phyloP scores from a whole-genome alignment of 2,329 filamentous ascomycete genomes.

The Arachnomyces sp. region DNA sequence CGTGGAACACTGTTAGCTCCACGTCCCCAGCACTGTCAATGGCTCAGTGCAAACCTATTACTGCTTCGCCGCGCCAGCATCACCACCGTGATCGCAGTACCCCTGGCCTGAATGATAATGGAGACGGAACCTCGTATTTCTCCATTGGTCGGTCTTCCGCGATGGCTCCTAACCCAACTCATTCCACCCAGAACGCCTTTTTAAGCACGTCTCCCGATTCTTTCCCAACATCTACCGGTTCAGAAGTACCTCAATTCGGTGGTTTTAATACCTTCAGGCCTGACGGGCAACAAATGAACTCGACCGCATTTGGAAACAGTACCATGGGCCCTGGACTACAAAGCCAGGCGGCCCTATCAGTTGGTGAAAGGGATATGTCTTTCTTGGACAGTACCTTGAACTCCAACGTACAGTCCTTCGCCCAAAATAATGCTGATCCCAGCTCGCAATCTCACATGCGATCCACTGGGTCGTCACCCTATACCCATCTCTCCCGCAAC shows the following conservation, averaged over 20 bases:
- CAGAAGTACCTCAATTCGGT: slow-evolving; percentile 25
- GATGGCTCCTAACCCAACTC: slow-evolving; percentile 34
- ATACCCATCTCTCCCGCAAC: slow-evolving; percentile 28
- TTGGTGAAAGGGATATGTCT: slow-evolving; percentile 21
- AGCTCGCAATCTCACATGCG: slow-evolving; percentile 17
- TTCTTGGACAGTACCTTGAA: slow-evolving; percentile 22
- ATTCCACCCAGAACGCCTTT: slow-evolving; percentile 25
- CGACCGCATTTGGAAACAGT: slow-evolving; percentile 24
- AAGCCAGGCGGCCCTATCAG: slow-evolving; percentile 22
- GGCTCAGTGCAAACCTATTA: slow-evolving; percentile 38
- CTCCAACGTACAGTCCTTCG: slow-evolving; percentile 22
- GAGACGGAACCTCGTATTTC: slow-evolving; percentile 41
- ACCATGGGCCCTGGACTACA: slow-evolving; percentile 24
- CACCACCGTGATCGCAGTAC: slow-evolving; percentile 41
- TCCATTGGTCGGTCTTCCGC: slow-evolving; percentile 36
- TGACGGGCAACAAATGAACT: slow-evolving; percentile 25
- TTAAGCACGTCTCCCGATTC: slow-evolving; percentile 25
- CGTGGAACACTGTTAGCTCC: slow-evolving; percentile 51
- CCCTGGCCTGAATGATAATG: slow-evolving; percentile 32
- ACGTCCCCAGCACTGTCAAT: slow-evolving; percentile 37
- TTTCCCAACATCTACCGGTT: slow-evolving; percentile 23
- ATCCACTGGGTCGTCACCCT: slow-evolving; percentile 18
- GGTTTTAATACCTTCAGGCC: slow-evolving; percentile 24
- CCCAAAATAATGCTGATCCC: slow-evolving; percentile 22
- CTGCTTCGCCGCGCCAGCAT: slow-evolving; percentile 51